These are phyloP conservation scores for Coniella lustricola DNA, from an alignment of 2,329 filamentous ascomycete genomes.

Conservation along the genomic window DNA sequence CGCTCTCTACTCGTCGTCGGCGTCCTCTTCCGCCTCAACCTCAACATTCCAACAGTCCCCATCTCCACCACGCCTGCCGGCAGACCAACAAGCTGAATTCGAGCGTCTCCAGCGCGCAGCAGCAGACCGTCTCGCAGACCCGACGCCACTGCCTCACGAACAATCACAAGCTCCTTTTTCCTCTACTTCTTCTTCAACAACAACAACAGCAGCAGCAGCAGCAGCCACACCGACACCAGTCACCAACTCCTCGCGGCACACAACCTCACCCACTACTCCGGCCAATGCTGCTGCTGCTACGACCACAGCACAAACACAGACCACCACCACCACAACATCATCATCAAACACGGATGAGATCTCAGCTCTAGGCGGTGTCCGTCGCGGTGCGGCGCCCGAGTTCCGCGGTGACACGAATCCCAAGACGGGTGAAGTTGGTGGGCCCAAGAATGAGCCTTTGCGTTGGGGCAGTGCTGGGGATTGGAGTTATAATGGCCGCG, in stretches of 20 bases:
- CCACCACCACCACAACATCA: constrained; percentile 12
- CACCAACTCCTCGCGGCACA: constrained; percentile 20
- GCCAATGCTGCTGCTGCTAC: background rate
- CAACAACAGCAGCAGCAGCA: too few relatives aligned
- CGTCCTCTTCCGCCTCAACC: constrained; percentile 25
- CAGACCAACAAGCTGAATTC: constrained; percentile 84
- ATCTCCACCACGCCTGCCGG: constrained; percentile 76
- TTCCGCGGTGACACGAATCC: constrained; percentile 91
- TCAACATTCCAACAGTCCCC: constrained; percentile 48
- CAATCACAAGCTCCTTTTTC: constrained; percentile 17
- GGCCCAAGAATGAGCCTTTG: constrained; percentile 94
- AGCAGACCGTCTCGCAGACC: constrained; percentile 36
- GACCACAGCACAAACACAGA: constrained; percentile 18
- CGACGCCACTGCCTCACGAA: constrained; percentile 20
- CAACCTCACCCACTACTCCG: constrained; percentile 21
- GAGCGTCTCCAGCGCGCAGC: constrained; percentile 71
- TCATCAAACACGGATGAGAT: constrained; percentile 29
- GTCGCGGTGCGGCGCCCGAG: constrained; percentile 75
- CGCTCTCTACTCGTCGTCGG: constrained; percentile 28
- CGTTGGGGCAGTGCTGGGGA: constrained; percentile 70
- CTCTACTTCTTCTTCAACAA: background rate
- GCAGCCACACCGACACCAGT: constrained; percentile 1
- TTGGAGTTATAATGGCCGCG: constrained; percentile 93
- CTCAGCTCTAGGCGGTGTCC: constrained; percentile 46
- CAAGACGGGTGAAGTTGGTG: constrained; percentile 89